Conservation (phyloP, 2,329 filamentous ascomycete genomes). For the Ceratocystis variospora region DNA sequence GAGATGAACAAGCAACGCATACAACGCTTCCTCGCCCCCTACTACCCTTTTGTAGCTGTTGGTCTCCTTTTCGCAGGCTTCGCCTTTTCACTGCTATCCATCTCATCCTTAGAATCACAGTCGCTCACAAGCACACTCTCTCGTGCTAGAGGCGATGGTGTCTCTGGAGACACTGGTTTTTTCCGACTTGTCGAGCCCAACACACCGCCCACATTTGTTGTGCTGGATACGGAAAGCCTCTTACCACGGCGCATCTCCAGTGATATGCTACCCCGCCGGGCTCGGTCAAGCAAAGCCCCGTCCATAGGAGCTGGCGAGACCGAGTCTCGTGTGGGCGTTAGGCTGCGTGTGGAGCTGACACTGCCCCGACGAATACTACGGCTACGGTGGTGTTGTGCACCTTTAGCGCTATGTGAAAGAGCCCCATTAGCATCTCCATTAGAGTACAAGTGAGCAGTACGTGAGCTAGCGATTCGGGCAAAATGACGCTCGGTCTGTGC, state of each 20-base stretch:
- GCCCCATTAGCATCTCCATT: slow-evolving; percentile 29
- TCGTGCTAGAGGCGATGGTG: slow-evolving; percentile 15
- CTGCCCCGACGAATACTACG: slow-evolving; percentile 41
- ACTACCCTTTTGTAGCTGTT: background rate
- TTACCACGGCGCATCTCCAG: slow-evolving; percentile 16
- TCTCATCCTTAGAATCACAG: slow-evolving; percentile 9
- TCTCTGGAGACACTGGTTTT: slow-evolving; percentile 4
- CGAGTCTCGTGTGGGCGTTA: slow-evolving; percentile 35
- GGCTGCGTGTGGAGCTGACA: slow-evolving; percentile 37
- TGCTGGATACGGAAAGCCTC: slow-evolving; percentile 14
- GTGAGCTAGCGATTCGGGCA: slow-evolving; percentile 17
- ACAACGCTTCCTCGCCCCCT: background rate
- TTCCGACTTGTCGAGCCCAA: slow-evolving; percentile 4
- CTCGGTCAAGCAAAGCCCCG: slow-evolving; percentile 23
- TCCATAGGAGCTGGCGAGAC: slow-evolving; percentile 21
- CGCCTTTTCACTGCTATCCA: background rate
- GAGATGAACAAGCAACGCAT: background rate
- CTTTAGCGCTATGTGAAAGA: slow-evolving; percentile 24
- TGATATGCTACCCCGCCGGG: slow-evolving; percentile 13
- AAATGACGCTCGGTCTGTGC: slow-evolving; percentile 25
- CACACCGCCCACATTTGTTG: background rate
- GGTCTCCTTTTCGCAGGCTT: slow-evolving; percentile 9
- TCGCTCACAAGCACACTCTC: slow-evolving; percentile 12
- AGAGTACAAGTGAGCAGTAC: slow-evolving; percentile 23
- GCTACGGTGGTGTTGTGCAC: slow-evolving; percentile 35